phyloP scores from a whole-genome alignment of 2,329 filamentous ascomycete species.

The Aschersonia sp. region DNA sequence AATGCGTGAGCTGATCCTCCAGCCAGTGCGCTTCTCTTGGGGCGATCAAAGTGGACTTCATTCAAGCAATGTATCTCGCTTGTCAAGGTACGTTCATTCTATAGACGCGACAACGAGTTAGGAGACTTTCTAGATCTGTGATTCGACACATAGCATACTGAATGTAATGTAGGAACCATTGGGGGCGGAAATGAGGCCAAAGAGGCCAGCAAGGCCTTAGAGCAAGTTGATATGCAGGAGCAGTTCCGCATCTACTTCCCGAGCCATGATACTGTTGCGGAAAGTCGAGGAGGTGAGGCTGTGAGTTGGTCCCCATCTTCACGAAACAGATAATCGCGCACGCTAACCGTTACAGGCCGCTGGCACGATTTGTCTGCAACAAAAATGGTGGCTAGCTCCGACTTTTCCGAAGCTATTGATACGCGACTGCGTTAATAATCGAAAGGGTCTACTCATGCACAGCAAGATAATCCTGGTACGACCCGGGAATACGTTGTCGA shows the following conservation, averaged over 20 bases:
- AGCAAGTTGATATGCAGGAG: slow-evolving; percentile 14
- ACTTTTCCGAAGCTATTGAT: slow-evolving; percentile 61
- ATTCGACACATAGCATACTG: too few relatives aligned
- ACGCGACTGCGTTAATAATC: slow-evolving; percentile 59
- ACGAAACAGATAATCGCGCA: neutral
- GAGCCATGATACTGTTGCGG: slow-evolving; percentile 50
- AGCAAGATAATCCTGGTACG: slow-evolving; percentile 58
- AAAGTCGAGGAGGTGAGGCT: slow-evolving; percentile 45
- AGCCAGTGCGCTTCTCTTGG: slow-evolving; percentile 67
- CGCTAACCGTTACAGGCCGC: slow-evolving; percentile 34
- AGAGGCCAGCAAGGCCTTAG: neutral
- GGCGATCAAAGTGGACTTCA: slow-evolving; percentile 52
- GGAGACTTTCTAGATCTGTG: too few relatives aligned
- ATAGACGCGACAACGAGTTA: slow-evolving; percentile 5
- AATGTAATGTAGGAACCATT: too few relatives aligned
- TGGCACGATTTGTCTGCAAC: slow-evolving; percentile 71
- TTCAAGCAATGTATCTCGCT: slow-evolving; percentile 41
- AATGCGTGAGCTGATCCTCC: neutral
- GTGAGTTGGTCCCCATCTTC: neutral
- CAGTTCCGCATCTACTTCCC: slow-evolving; percentile 71
- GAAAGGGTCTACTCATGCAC: slow-evolving; percentile 68
- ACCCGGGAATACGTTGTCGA: neutral
- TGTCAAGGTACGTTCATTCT: slow-evolving; percentile 31
- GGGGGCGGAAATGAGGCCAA: neutral
- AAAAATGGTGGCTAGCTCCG: slow-evolving; percentile 54